Evolutionary conservation across 768 basidiomycete species (phyloP).

Genomic region (Mycena floridula): DNA sequence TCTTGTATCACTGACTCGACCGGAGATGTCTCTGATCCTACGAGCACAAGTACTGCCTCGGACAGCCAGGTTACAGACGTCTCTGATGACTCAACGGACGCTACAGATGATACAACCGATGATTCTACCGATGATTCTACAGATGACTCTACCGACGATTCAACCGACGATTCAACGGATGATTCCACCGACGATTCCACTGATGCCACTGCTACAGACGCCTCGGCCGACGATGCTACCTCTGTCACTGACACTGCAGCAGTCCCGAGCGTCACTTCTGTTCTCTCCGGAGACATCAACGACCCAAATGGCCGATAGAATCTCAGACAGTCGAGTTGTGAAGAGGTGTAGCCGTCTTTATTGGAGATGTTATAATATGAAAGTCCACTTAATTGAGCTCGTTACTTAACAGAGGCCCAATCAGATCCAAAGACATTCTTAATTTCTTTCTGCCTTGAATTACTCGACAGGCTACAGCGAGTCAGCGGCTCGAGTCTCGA

Average conservation of each 20-base stretch:
- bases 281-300: background rate
- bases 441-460: no score
- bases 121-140: conserved; percentile 10
- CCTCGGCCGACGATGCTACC: conserved; percentile 8
- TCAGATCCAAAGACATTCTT: no score
- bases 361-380: no score
- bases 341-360: no score
- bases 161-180: conserved; percentile 11
- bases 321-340: no score
- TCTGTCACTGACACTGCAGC: conserved; percentile 8
- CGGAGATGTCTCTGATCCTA: background rate
- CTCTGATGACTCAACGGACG: conserved; percentile 2
- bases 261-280: conserved; percentile 2
- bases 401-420: no score
- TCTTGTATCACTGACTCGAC: conserved; percentile 26
- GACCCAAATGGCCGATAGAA: background rate
- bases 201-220: conserved; percentile 6
- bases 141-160: conserved; percentile 5
- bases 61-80: background rate
- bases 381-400: no score
- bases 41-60: background rate
- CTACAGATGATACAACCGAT: conserved; percentile 7
- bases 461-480: no score
- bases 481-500: no score
- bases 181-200: conserved; percentile 6